Evolutionary conservation across 2,329 filamentous ascomycete species (phyloP).

Genomic region (Arthroderma sp.): DNA sequence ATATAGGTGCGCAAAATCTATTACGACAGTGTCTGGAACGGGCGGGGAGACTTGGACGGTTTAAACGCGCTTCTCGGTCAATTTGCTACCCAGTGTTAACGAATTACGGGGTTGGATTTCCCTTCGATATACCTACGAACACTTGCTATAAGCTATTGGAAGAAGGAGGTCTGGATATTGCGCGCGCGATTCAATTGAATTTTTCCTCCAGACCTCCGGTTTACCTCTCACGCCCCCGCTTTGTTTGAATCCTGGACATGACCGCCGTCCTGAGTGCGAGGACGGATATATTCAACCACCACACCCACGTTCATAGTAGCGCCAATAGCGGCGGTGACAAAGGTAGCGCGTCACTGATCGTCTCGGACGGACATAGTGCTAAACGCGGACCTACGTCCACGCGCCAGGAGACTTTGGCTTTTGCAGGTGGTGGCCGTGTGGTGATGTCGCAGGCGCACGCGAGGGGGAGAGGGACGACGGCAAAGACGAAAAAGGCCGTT

Average conservation of each 20-base stretch:
- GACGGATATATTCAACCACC: constrained; percentile 2
- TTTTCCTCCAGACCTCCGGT: background rate
- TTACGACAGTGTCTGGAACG: too few species aligned
- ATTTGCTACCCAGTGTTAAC: background rate
- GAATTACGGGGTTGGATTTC: background rate
- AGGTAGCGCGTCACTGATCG: background rate
- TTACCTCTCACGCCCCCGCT: background rate
- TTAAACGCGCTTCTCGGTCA: too few species aligned
- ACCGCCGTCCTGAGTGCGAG: constrained; percentile 8
- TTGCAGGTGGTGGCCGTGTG: background rate
- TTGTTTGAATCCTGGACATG: constrained; percentile 8
- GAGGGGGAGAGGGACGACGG: constrained; percentile 2
- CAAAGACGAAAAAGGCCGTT: constrained; percentile 3
- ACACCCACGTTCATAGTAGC: constrained; percentile 3
- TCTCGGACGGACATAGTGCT: background rate
- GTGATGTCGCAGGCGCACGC: constrained; percentile 10
- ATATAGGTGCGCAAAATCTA: too few species aligned
- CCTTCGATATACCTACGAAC: background rate
- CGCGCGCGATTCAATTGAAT: background rate
- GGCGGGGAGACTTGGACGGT: too few species aligned
- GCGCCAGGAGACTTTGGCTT: background rate
- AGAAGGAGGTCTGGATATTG: background rate
- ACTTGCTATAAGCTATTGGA: background rate
- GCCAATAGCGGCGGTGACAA: constrained; percentile 1
- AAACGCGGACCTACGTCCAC: background rate